Conservation (phyloP, 2,329 filamentous ascomycete species). For the Helotiales sp. region DNA sequence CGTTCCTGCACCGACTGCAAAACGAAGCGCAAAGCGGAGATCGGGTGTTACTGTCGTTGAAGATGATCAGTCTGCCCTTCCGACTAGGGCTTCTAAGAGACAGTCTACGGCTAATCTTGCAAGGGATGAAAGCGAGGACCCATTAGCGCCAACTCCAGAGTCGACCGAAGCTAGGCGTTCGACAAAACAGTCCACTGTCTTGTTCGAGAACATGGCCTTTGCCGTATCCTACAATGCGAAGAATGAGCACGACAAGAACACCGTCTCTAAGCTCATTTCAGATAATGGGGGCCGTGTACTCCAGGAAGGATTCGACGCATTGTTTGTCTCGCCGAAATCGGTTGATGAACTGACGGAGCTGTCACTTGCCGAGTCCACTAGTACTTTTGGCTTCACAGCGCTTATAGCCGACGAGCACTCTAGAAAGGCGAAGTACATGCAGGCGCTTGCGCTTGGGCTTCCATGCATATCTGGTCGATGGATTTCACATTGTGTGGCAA, state of each 20-base stretch:
- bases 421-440: constrained; percentile 88
- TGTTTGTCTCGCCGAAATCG: constrained; percentile 53
- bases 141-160: constrained; percentile 17
- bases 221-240: constrained; percentile 73
- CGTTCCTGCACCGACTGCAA: background rate
- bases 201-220: constrained; percentile 85
- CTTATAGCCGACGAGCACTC: constrained; percentile 85
- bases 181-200: background rate
- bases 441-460: constrained; percentile 85
- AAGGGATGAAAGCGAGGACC: constrained; percentile 28
- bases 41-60: constrained; percentile 1
- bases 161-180: background rate
- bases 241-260: constrained; percentile 54
- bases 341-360: constrained; percentile 40
- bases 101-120: constrained; percentile 11
- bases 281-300: constrained; percentile 73
- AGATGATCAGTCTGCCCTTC: background rate
- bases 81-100: constrained; percentile 23
- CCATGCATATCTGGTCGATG: constrained; percentile 84
- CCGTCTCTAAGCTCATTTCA: constrained; percentile 63
- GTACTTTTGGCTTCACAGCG: constrained; percentile 72
- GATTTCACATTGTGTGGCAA: constrained; percentile 70
- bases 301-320: constrained; percentile 73
- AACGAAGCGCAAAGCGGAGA: constrained; percentile 15
- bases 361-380: constrained; percentile 52